Evolutionary conservation across 1,284 basidiomycete species (phyloP).

Genomic region (Gymnopus androsaceus): DNA sequence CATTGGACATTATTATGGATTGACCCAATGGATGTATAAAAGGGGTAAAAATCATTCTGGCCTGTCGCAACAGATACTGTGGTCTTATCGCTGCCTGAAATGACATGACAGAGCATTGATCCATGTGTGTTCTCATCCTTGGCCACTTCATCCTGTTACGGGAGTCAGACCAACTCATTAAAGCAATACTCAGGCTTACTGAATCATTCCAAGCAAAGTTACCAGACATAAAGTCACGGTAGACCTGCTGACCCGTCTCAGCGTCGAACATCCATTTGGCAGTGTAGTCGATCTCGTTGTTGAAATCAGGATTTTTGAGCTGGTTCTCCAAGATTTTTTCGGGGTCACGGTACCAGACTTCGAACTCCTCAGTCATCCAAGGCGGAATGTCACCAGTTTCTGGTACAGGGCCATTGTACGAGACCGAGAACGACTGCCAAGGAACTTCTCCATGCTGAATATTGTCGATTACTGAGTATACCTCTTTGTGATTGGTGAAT

Average conservation of each 20-base stretch:
- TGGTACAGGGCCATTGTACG: too few species aligned
- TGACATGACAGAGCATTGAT: conserved; percentile 32
- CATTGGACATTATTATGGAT: conserved; percentile 23
- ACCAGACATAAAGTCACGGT: conserved; percentile 29
- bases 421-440: conserved; percentile 26
- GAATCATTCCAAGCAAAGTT: conserved; percentile 27
- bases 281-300: conserved; percentile 17
- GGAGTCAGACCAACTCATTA: background rate
- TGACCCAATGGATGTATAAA: conserved; percentile 31
- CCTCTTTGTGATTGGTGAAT: conserved; percentile 24
- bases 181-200: background rate
- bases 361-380: conserved; percentile 27
- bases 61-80: conserved; percentile 37
- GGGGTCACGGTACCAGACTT: conserved; percentile 25
- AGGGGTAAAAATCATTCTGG: conserved; percentile 32
- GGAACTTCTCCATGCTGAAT: conserved; percentile 26
- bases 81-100: conserved; percentile 38
- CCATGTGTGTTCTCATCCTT: conserved; percentile 24
- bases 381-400: conserved; percentile 18
- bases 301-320: conserved; percentile 20
- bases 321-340: conserved; percentile 14
- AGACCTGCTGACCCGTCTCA: conserved; percentile 20
- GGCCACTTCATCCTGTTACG: conserved; percentile 23
- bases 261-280: conserved; percentile 23
- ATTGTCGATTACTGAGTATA: conserved; percentile 29